phyloP scores from a whole-genome alignment of 345 rosid genomes.

The Moringa oleifera region DNA sequence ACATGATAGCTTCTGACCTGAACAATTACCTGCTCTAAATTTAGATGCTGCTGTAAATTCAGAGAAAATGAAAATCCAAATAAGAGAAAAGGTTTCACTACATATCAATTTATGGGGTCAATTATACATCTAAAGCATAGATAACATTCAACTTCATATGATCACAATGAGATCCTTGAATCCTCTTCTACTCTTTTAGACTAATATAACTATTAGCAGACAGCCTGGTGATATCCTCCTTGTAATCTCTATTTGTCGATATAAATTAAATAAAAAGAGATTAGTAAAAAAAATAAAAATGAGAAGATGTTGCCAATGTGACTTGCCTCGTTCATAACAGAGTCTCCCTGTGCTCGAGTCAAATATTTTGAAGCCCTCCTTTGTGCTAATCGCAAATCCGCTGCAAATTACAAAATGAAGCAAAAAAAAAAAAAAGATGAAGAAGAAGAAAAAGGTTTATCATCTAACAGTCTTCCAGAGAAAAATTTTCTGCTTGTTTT shows the following conservation, averaged over 20 bases:
- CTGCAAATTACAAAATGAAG: slow-evolving; percentile 23
- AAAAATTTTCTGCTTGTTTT: slow-evolving; percentile 13
- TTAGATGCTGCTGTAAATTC: too few relatives aligned
- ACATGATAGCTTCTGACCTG: too few relatives aligned
- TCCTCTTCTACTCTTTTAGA: not conserved
- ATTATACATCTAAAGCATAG: too few relatives aligned
- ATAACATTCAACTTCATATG: too few relatives aligned
- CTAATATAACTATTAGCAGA: too few relatives aligned
- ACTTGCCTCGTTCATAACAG: slow-evolving; percentile 72
- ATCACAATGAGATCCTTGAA: slow-evolving; percentile 2
- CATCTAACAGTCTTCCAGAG: too few relatives aligned
- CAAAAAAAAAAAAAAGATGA: not conserved
- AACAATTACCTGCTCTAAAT: too few relatives aligned
- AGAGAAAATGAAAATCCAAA: too few relatives aligned
- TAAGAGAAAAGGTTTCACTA: too few relatives aligned
- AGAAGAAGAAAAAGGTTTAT: too few relatives aligned
- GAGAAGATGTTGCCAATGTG: not conserved
- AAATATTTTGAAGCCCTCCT: slow-evolving; percentile 67
- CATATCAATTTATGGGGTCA: too few relatives aligned
- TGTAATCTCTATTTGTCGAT: not conserved
- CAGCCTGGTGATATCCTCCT: not conserved
- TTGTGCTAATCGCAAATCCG: slow-evolving; percentile 69
- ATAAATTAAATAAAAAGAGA: slow-evolving; percentile 6
- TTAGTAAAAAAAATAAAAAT: slow-evolving; percentile 1
- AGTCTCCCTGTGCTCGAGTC: slow-evolving; percentile 79